Conservation (phyloP, 2,329 filamentous ascomycete genomes). For the Nigrospora oryzae region DNA sequence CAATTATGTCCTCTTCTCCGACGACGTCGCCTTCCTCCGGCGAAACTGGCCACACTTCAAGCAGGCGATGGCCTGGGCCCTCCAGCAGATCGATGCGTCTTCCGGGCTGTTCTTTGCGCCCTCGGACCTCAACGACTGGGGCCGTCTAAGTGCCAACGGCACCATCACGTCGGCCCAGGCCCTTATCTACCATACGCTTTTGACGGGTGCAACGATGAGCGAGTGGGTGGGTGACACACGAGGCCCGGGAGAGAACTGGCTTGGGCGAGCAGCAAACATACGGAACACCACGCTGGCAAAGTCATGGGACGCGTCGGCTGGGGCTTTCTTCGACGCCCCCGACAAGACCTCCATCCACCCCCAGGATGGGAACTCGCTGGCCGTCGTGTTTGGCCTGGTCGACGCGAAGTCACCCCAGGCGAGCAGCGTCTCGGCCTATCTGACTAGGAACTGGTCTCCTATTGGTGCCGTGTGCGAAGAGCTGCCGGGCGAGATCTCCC, state of each 20-base stretch:
- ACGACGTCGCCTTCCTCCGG: slow-evolving; percentile 37
- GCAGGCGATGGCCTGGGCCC: slow-evolving; percentile 28
- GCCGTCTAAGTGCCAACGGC: slow-evolving; percentile 13
- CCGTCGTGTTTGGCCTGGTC: slow-evolving; percentile 39
- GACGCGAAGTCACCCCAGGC: slow-evolving; percentile 21
- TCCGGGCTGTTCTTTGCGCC: slow-evolving; percentile 14
- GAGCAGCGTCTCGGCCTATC: slow-evolving; percentile 29
- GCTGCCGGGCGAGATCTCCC: slow-evolving; percentile 46
- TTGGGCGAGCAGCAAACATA: slow-evolving; percentile 28
- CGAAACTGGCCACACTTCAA: slow-evolving; percentile 39
- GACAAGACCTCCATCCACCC: slow-evolving; percentile 41
- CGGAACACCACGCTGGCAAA: slow-evolving; percentile 33
- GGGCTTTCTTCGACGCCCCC: slow-evolving; percentile 33
- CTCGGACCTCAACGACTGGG: slow-evolving; percentile 15
- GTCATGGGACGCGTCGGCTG: slow-evolving; percentile 38
- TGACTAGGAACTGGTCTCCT: slow-evolving; percentile 44
- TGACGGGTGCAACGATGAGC: slow-evolving; percentile 42
- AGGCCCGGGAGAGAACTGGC: slow-evolving; percentile 28
- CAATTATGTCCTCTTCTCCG: slow-evolving; percentile 48
- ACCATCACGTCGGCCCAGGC: slow-evolving; percentile 16
- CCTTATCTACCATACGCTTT: slow-evolving; percentile 41
- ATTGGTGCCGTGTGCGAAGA: slow-evolving; percentile 49
- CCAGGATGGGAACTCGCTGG: slow-evolving; percentile 52
- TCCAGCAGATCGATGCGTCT: slow-evolving; percentile 10
- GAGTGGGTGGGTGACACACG: slow-evolving; percentile 32